These are phyloP conservation scores for Hygrophoropsis aurantiaca DNA, from an alignment of 768 basidiomycete genomes.

Conservation along the genomic window DNA sequence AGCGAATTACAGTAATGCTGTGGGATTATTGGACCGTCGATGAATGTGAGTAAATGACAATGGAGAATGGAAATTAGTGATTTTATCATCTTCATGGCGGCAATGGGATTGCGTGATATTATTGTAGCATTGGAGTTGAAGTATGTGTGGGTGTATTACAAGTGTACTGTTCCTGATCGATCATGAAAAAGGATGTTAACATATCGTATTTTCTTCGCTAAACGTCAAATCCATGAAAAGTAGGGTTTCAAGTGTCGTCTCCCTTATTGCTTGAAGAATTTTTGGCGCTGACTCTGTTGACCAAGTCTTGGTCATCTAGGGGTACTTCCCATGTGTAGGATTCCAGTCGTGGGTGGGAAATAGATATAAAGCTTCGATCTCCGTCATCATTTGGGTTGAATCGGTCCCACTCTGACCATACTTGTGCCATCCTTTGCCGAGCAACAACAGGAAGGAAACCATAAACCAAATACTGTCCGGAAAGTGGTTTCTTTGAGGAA, in stretches of 20 bases:
- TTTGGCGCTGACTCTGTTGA: conserved; percentile 55
- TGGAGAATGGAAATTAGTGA: conserved; percentile 58
- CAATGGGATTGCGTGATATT: background rate
- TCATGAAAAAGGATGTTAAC: too few relatives aligned
- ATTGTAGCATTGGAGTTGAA: too few relatives aligned
- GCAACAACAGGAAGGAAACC: conserved; percentile 68
- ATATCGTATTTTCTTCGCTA: background rate
- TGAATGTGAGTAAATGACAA: too few relatives aligned
- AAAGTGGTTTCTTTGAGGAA: conserved; percentile 71
- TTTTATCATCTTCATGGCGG: conserved; percentile 33
- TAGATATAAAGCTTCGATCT: conserved; percentile 57
- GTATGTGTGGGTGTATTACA: too few relatives aligned
- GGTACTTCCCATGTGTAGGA: conserved; percentile 62
- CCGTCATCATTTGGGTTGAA: conserved; percentile 39
- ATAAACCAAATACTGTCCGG: conserved; percentile 79
- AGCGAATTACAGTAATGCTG: conserved; percentile 49
- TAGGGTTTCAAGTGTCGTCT: conserved; percentile 68
- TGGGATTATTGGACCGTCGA: too few relatives aligned
- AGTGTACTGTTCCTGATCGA: too few relatives aligned
- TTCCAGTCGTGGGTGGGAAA: conserved; percentile 54
- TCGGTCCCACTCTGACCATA: conserved; percentile 33
- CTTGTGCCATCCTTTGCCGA: conserved; percentile 9
- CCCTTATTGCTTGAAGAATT: conserved; percentile 44
- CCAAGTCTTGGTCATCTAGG: conserved; percentile 48
- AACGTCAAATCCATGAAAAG: conserved; percentile 41